phyloP scores from a whole-genome alignment of 805 yeast genomes.

The Barnettozyma vustinii region DNA sequence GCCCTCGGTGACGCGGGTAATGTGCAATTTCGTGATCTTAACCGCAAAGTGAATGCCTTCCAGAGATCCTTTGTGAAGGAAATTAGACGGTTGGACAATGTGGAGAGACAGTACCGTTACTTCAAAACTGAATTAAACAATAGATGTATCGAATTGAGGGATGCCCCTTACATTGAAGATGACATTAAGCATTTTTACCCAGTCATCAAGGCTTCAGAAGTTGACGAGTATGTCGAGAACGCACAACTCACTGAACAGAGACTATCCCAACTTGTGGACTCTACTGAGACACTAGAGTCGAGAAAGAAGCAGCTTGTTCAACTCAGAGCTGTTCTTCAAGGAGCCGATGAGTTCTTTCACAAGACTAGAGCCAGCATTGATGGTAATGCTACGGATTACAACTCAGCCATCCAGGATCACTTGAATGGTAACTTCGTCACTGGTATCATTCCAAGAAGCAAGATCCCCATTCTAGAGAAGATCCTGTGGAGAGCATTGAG shows the following conservation, averaged over 20 bases:
- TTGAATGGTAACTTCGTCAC: constrained; percentile 46
- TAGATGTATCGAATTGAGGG: constrained; percentile 36
- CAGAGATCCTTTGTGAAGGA: constrained; percentile 91
- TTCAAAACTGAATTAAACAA: constrained; percentile 46
- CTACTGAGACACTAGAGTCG: constrained; percentile 59
- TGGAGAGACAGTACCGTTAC: constrained; percentile 75
- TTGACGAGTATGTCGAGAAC: constrained; percentile 63
- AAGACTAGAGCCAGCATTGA: constrained; percentile 16
- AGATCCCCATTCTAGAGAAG: constrained; percentile 66
- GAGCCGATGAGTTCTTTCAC: constrained; percentile 45
- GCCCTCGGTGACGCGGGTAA: constrained; percentile 82
- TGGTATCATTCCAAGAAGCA: constrained; percentile 77
- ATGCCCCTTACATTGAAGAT: constrained; percentile 23
- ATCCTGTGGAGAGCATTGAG: constrained; percentile 91
- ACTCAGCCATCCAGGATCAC: constrained; percentile 2
- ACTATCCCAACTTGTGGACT: constrained; percentile 62
- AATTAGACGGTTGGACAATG: constrained; percentile 76
- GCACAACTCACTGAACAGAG: constrained; percentile 73
- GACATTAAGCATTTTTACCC: constrained; percentile 20
- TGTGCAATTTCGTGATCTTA: constrained; percentile 88
- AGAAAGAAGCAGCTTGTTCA: constrained; percentile 59
- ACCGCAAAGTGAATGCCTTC: constrained; percentile 73
- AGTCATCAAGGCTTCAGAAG: constrained; percentile 26
- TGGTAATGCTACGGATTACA: constrained; percentile 1
- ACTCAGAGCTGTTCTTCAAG: constrained; percentile 46